phyloP scores from a whole-genome alignment of 192 early-diverging fungal genomes.

The Oehlia diaphana region DNA sequence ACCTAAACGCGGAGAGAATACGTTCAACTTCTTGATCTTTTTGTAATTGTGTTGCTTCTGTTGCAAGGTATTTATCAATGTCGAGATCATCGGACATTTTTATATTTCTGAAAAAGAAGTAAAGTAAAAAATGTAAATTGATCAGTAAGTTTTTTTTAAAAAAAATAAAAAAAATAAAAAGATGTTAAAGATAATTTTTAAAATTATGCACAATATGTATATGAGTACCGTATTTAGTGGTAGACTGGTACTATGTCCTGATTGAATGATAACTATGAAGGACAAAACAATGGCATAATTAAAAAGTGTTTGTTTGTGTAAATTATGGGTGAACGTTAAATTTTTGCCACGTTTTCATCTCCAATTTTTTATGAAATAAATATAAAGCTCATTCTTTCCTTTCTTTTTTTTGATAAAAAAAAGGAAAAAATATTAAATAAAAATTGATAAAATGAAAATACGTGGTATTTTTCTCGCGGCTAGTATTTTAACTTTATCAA shows the following conservation, averaged over 20 bases:
- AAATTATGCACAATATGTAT: too few relatives aligned
- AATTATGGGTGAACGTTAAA: too few relatives aligned
- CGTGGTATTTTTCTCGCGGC: background rate
- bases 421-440: background rate
- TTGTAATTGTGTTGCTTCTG: constrained; percentile 45
- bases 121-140: background rate
- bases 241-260: too few relatives aligned
- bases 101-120: background rate
- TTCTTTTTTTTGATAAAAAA: background rate
- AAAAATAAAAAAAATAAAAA: too few relatives aligned
- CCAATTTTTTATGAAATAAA: too few relatives aligned
- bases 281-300: too few relatives aligned
- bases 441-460: background rate
- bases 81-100: constrained; percentile 38
- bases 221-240: too few relatives aligned
- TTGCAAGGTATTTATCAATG: constrained; percentile 51
- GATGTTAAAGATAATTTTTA: too few relatives aligned
- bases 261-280: too few relatives aligned
- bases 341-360: too few relatives aligned
- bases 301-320: too few relatives aligned
- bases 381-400: too few relatives aligned
- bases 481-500: background rate
- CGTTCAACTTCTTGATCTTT: constrained; percentile 63
- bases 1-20: constrained; percentile 51
- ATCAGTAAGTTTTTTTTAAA: background rate